Evolutionary conservation across 805 yeast genomes (phyloP), one percentile per base, ranked within the genome.

Genomic region (Candida nanaspora): DNA sequence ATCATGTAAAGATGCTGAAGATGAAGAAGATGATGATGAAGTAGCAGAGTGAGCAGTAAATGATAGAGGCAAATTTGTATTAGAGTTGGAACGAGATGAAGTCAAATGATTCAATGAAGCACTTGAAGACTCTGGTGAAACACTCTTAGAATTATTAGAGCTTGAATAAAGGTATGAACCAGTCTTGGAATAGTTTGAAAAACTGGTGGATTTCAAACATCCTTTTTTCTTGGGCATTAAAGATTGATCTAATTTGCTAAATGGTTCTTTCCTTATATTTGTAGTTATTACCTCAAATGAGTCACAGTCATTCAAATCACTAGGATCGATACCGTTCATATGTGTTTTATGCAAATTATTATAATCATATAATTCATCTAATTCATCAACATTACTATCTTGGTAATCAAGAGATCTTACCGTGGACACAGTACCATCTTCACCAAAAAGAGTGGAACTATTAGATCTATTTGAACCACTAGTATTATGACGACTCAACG

Each of bases 401-500:
- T 49, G 57, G 19, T 49, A 34, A 34, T 56, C 51, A 32, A 53
- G 39, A 1, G 52, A 46, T 14, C 41, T 43, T 2, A 41, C 40
- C 1, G 41, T 26, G 14, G 46, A 36, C 11, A 42, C 38, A 1
- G 56, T 44, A n/a, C 46, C 44, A 28, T 44, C 46, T 25, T 46
- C 21, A 32, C 42, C 28, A 41, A 37, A 8, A 47, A 50, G 30
- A 37, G 53, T 35, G n/a, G 39, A 38, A 6, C 33, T 28, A 27
- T 50, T 45, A 9, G 48, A 46, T 25, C 43, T 42, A 15, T 41
- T 43, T 3, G 56, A 52, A 19, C 41, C 25, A 52, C 55, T 23
- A 45, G 57, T 42, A 56, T 55, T 39, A 46, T 54, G 33, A 44
- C 58, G 31, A 55, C 62, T 55, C 20, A 60, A 41, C 2, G 69